A percentile compares a stretch with the other conserved stretches of the same genome.
phyloP scores from a whole-genome alignment of 164 flowering plant species.

The Berberis vulgaris region DNA sequence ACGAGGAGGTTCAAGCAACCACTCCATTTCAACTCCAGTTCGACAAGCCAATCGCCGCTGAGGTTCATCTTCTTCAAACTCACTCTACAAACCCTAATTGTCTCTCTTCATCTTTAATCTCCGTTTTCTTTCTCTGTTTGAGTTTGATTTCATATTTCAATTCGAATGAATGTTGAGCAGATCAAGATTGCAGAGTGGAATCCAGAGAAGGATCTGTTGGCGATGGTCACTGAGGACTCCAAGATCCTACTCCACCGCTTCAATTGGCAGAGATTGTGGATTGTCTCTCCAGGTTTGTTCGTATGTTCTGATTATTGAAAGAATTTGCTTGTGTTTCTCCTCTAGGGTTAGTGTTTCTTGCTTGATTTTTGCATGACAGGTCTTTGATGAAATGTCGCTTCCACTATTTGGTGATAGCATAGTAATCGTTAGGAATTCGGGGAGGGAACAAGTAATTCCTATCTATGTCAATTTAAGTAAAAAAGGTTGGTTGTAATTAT shows the following conservation, averaged over 20 bases:
- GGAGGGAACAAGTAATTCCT: too few relatives aligned
- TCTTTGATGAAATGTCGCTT: too few relatives aligned
- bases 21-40: slow-evolving; percentile 92
- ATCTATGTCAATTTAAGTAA: too few relatives aligned
- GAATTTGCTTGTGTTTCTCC: too few relatives aligned
- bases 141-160: background rate
- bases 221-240: slow-evolving; percentile 92
- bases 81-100: background rate
- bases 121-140: background rate
- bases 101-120: background rate
- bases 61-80: slow-evolving; percentile 32
- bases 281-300: slow-evolving; percentile 57
- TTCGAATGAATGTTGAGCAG: slow-evolving; percentile 20
- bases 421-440: too few relatives aligned
- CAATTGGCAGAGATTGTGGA: slow-evolving; percentile 96
- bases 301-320: background rate
- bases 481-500: too few relatives aligned
- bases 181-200: slow-evolving; percentile 91
- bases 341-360: background rate
- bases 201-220: slow-evolving; percentile 94
- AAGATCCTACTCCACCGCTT: slow-evolving; percentile 85
- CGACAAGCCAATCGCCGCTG: slow-evolving; percentile 85
- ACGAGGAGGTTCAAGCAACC: slow-evolving; percentile 32
- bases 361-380: background rate
- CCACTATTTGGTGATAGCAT: too few relatives aligned